Evolutionary conservation across 352 stramenopile species (phyloP).

Genomic region (Phytopythium aichiense): DNA sequence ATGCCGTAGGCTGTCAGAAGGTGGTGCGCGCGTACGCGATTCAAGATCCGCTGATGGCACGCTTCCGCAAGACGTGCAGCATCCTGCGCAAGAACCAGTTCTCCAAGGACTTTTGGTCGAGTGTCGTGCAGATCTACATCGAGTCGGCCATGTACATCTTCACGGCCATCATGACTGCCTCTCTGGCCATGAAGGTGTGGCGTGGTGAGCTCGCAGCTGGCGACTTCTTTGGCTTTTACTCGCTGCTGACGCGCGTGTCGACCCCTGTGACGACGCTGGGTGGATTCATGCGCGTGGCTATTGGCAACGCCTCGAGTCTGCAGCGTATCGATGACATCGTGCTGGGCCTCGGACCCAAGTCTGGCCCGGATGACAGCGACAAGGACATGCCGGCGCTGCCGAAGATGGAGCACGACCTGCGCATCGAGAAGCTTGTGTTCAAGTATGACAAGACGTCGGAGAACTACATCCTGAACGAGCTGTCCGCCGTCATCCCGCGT

Average conservation of each 20-base stretch:
- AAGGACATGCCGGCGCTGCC: slow-evolving; percentile 67
- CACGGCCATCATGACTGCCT: slow-evolving; percentile 82
- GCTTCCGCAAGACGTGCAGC: slow-evolving; percentile 63
- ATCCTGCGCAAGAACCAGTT: slow-evolving; percentile 81
- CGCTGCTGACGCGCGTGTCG: slow-evolving; percentile 71
- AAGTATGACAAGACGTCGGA: slow-evolving; percentile 85
- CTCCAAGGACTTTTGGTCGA: slow-evolving; percentile 87
- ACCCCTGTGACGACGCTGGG: slow-evolving; percentile 79
- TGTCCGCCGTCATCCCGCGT: slow-evolving; percentile 62
- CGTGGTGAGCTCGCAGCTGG: slow-evolving; percentile 59
- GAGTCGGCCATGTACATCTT: slow-evolving; percentile 90
- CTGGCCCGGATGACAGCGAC: slow-evolving; percentile 40
- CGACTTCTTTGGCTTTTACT: slow-evolving; percentile 85
- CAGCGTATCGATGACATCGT: slow-evolving; percentile 87
- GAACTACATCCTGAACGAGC: slow-evolving; percentile 79
- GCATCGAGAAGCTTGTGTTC: slow-evolving; percentile 78
- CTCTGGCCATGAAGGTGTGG: slow-evolving; percentile 84
- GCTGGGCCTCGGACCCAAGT: slow-evolving; percentile 40
- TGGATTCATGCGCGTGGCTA: slow-evolving; percentile 88
- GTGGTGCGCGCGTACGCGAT: slow-evolving; percentile 85
- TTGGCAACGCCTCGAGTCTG: slow-evolving; percentile 82
- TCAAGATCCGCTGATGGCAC: slow-evolving; percentile 68
- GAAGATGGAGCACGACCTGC: slow-evolving; percentile 83
- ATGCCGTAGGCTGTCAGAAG: slow-evolving; percentile 82
- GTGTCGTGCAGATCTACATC: slow-evolving; percentile 89